Percentiles rank a stretch among this genome's conserved stretches.
Conservation (phyloP, 108 stramenopile species). For the Cyclotella baltica region DNA sequence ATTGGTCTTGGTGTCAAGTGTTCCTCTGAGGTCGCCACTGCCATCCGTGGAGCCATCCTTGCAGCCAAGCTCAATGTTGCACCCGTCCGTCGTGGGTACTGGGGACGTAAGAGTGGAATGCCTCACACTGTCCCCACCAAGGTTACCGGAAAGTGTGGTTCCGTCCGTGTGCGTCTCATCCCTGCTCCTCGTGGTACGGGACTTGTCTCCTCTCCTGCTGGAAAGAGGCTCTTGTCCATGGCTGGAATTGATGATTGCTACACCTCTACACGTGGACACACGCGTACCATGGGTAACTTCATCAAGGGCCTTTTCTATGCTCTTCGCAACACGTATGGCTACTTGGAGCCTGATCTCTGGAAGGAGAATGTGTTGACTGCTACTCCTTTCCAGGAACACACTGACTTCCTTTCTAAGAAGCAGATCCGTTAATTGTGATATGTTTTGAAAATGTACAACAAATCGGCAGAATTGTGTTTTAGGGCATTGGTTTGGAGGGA, state of each 20-base stretch:
- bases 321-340: conserved; percentile 97
- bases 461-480: conserved; percentile 50
- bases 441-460: conserved; percentile 1
- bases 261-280: conserved; percentile 94
- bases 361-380: conserved; percentile 86
- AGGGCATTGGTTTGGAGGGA: conserved; percentile 22
- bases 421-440: conserved; percentile 44
- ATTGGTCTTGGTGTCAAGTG: conserved; percentile 99
- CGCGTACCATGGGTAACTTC: conserved; percentile 99
- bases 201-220: conserved; percentile 97
- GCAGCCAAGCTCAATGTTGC: conserved; percentile 98
- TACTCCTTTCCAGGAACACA: conserved; percentile 98
- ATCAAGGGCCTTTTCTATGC: conserved; percentile 99
- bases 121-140: conserved; percentile 99
- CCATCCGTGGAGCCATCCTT: conserved; percentile 99
- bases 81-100: conserved; percentile 99
- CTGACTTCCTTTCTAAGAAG: conserved; percentile 98
- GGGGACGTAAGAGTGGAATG: conserved; percentile 94
- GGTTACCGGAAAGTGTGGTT: conserved; percentile 99
- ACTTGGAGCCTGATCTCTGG: conserved; percentile 99
- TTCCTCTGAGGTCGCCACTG: conserved; percentile 98
- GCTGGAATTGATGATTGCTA: conserved; percentile 98
- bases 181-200: conserved; percentile 99
- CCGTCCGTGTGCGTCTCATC: conserved; percentile 98
- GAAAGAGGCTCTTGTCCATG: conserved; percentile 99